Conservation (phyloP, 768 basidiomycete species). For the Pleurotus salmoneostramineus region DNA sequence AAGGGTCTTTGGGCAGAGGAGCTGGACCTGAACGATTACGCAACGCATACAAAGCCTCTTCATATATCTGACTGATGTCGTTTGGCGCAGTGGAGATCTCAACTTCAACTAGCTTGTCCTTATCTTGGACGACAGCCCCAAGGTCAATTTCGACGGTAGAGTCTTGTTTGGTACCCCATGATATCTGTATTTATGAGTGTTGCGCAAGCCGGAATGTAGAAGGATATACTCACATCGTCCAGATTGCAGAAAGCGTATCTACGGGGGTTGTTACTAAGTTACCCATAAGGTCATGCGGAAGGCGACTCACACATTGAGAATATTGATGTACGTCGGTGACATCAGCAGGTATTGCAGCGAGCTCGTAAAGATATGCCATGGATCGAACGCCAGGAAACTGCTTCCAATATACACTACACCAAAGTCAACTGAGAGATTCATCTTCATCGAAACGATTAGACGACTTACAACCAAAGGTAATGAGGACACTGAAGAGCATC, state of each 20-base stretch:
- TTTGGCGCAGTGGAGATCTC: conserved; percentile 80
- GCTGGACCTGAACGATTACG: conserved; percentile 41
- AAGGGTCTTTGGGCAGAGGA: conserved; percentile 21
- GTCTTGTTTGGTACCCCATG: conserved; percentile 97
- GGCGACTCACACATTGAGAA: conserved; percentile 65
- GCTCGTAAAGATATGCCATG: conserved; percentile 94
- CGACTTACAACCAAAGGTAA: conserved; percentile 74
- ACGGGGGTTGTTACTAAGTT: not conserved
- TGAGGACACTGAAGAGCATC: conserved; percentile 82
- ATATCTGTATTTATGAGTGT: conserved; percentile 48
- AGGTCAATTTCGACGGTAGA: conserved; percentile 69
- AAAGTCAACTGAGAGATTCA: not conserved
- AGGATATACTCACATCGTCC: conserved; percentile 58
- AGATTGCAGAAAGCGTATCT: conserved; percentile 86
- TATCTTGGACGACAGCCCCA: conserved; percentile 79
- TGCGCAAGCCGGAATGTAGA: not conserved
- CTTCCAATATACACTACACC: conserved; percentile 66
- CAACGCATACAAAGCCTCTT: conserved; percentile 77
- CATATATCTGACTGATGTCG: conserved; percentile 80
- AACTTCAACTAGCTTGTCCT: conserved; percentile 79
- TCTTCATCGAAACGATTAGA: not conserved
- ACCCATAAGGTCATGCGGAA: not conserved
- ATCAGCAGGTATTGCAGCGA: conserved; percentile 86
- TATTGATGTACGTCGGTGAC: conserved; percentile 76
- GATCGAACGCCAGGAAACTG: conserved; percentile 84